Evolutionary conservation across 768 basidiomycete species (phyloP), one percentile per base, ranked within the genome.

Genomic region (Tephrocybe sp.): DNA sequence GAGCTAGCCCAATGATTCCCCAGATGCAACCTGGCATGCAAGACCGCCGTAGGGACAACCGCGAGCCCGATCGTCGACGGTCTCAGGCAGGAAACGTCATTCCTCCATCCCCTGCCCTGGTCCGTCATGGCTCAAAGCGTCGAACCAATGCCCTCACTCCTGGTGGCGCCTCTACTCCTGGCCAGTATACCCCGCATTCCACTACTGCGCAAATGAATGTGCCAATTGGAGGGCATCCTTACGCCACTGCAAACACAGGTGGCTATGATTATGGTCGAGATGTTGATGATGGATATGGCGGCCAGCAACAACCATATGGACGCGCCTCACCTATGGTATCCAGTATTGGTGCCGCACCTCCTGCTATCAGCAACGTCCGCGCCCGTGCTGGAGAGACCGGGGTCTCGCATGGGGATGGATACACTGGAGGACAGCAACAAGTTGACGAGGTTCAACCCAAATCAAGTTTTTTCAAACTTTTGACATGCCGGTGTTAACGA

Each of bases 251-350:
- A 11, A 65, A 70, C 43, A 64, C 74, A n/a, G 74, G 76, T 28
- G 85, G 78, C 8, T 83, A 82, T 65, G 86, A 88, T 58, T 83
- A 85, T 57, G 67, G 58, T 55, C 60, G 68, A 30, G 69, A 73
- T 24, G 73, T 68, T 36, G 86, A 90, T 37, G 88, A 87, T 55
- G 71, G 72, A 21, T 85, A 80, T 59, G 77, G 74, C 39, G 68
- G 62, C 52, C 79, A 79, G 57, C 80, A 79, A 61, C 79, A 73
- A 49, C 52, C 48, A 25, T 92, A 92, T 60, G 86, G 87, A n/a
- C 81, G 88, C 45, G 78, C 81, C 24, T 91, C 90, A 34, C 90
- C 89, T 15, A 93, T 93, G 90, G 80, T 90, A 48, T 79, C 87
- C 23, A 83, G 75, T 45, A 76, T 82, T 40, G 80, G 79, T 36